Evolutionary conservation across 148 eudicot species (phyloP).

Genomic region (Rhododendron ferrugineum): DNA sequence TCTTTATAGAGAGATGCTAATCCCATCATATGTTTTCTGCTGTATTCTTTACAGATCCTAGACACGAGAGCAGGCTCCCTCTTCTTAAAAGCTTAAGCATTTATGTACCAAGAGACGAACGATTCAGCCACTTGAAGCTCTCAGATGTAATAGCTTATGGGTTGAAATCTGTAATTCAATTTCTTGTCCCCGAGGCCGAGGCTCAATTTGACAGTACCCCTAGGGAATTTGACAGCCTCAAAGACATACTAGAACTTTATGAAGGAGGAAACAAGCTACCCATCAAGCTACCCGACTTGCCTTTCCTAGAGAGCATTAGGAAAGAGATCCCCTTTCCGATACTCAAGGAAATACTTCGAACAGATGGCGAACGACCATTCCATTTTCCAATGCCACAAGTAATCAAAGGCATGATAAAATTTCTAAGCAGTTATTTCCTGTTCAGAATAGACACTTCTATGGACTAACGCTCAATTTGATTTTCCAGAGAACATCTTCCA

Average conservation of each 20-base stretch:
- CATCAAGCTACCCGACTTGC: slow-evolving; percentile 26
- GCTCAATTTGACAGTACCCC: slow-evolving; percentile 42
- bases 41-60: slow-evolving; percentile 44
- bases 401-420: slow-evolving; percentile 45
- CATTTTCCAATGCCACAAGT: slow-evolving; percentile 56
- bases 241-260: slow-evolving; percentile 51
- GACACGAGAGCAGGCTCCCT: slow-evolving; percentile 60
- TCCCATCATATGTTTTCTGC: not conserved
- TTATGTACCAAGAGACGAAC: slow-evolving; percentile 83
- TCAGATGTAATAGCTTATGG: slow-evolving; percentile 56
- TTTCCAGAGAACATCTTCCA: not conserved
- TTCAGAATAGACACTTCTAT: not conserved
- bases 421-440: not conserved
- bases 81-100: slow-evolving; percentile 41
- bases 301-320: slow-evolving; percentile 25
- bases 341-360: slow-evolving; percentile 32
- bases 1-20: not conserved
- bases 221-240: slow-evolving; percentile 57
- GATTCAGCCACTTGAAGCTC: slow-evolving; percentile 58
- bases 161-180: slow-evolving; percentile 51
- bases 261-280: slow-evolving; percentile 51
- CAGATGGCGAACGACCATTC: slow-evolving; percentile 28
- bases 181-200: slow-evolving; percentile 43
- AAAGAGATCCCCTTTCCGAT: slow-evolving; percentile 40
- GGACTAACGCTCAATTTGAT: not conserved